Percentiles rank a stretch among this genome's conserved stretches.
These are phyloP conservation scores for Aspergillus unguis DNA, from an alignment of 2,329 filamentous ascomycete species.

Conservation along the genomic window DNA sequence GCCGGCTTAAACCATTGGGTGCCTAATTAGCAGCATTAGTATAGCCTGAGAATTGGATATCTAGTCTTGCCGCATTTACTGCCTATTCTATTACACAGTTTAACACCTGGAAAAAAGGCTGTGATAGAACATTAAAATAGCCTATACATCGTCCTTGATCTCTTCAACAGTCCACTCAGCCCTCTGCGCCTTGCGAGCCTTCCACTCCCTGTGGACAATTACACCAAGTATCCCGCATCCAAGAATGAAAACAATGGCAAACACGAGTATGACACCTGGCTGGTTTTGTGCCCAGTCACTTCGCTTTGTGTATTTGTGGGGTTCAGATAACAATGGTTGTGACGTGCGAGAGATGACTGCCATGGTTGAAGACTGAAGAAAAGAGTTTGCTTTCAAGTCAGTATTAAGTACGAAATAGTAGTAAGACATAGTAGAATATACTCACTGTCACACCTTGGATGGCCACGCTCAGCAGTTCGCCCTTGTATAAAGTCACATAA, in stretches of 20 bases:
- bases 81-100: too few relatives aligned
- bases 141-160: background rate
- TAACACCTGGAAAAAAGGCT: too few relatives aligned
- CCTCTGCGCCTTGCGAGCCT: background rate
- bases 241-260: slow-evolving; percentile 1
- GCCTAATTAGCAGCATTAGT: too few relatives aligned
- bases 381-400: background rate
- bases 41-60: too few relatives aligned
- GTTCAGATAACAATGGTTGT: background rate
- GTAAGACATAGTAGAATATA: background rate
- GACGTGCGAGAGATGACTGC: background rate
- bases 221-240: background rate
- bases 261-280: background rate
- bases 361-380: background rate
- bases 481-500: background rate
- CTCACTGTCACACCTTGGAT: background rate
- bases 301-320: background rate
- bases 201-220: background rate
- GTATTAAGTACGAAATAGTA: background rate
- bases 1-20: too few relatives aligned
- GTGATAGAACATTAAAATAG: background rate
- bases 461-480: background rate
- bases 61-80: too few relatives aligned
- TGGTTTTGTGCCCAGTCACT: background rate
- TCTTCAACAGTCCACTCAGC: slow-evolving; percentile 2